Percentiles rank a stretch among this genome's conserved stretches.
These are phyloP conservation scores for Aspergillus tamarii DNA, from an alignment of 2,329 filamentous ascomycete genomes.

Conservation along the genomic window DNA sequence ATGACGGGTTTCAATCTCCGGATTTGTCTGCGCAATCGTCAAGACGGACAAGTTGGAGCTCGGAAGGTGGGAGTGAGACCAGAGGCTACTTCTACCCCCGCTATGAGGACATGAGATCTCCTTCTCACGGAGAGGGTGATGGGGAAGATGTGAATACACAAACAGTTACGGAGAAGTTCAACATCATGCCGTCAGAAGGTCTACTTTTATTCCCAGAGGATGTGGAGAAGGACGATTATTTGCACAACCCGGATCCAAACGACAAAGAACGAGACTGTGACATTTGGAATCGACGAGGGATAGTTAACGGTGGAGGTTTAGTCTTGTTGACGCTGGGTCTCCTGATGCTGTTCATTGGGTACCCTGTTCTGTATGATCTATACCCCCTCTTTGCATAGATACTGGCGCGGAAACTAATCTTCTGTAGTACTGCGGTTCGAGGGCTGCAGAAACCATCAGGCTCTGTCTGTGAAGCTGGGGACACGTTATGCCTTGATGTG, in stretches of 20 bases:
- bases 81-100: constrained; percentile 55
- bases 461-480: constrained; percentile 36
- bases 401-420: neutral
- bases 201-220: constrained; percentile 71
- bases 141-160: constrained; percentile 70
- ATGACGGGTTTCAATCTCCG: constrained; percentile 52
- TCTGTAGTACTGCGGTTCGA: constrained; percentile 60
- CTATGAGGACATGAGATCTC: constrained; percentile 63
- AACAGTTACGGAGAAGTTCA: constrained; percentile 74
- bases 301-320: constrained; percentile 67
- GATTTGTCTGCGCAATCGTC: constrained; percentile 58
- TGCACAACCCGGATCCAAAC: constrained; percentile 71
- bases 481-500: constrained; percentile 55
- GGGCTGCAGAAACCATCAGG: constrained; percentile 38
- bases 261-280: constrained; percentile 66
- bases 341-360: constrained; percentile 68
- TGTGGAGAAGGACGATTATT: constrained; percentile 72
- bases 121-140: constrained; percentile 65
- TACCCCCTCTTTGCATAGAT: constrained; percentile 7
- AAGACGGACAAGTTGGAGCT: constrained; percentile 67
- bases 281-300: constrained; percentile 65
- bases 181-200: constrained; percentile 69
- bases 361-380: constrained; percentile 65
- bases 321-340: constrained; percentile 63
- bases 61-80: constrained; percentile 59